Conservation (phyloP, 2,329 filamentous ascomycete species). For the Pseudodiploospora longispora region DNA sequence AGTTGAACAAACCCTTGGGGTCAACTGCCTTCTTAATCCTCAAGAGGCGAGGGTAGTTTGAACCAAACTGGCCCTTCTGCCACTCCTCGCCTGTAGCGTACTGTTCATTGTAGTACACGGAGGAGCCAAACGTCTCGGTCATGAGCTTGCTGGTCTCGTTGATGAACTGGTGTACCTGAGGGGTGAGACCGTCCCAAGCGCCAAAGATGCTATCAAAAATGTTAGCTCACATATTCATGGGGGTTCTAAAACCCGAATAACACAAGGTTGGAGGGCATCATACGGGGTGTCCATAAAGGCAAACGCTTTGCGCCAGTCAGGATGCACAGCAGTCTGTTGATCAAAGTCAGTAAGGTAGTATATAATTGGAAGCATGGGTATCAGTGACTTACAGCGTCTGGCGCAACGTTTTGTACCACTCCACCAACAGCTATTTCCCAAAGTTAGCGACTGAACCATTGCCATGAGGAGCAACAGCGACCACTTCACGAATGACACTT, state of each 20-base stretch:
- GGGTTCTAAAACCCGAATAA: too few species aligned
- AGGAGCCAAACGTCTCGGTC: background rate
- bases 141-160: background rate
- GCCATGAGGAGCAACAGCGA: background rate
- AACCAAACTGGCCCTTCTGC: background rate
- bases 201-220: too few species aligned
- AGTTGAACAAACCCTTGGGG: slow-evolving; percentile 3
- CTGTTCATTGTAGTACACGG: slow-evolving; percentile 3
- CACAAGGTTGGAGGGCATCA: too few species aligned
- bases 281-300: background rate
- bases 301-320: slow-evolving; percentile 1
- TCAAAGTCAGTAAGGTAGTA: too few species aligned
- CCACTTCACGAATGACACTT: background rate
- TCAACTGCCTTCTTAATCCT: slow-evolving; percentile 2
- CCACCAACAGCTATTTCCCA: background rate
- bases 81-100: background rate
- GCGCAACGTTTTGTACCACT: background rate
- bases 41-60: slow-evolving; percentile 2
- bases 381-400: background rate
- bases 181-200: too few species aligned
- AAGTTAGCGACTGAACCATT: background rate
- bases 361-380: too few species aligned
- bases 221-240: too few species aligned
- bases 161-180: too few species aligned
- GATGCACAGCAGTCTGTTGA: slow-evolving; percentile 1